phyloP scores from a whole-genome alignment of 2,329 filamentous ascomycete genomes.

The Ophiostoma ips region DNA sequence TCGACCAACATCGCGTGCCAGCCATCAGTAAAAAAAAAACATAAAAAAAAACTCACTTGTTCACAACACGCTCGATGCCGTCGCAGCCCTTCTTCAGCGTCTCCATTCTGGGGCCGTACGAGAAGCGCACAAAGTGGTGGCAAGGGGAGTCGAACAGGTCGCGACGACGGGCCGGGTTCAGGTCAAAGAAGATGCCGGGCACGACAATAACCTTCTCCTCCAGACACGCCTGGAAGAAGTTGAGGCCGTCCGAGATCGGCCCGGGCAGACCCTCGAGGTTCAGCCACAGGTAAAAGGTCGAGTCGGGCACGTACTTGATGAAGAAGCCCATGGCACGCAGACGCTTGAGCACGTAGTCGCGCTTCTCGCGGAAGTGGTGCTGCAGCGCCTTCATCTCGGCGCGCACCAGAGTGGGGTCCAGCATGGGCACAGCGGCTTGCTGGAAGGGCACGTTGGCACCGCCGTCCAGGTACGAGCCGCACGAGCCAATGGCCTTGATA shows the following conservation, averaged over 20 bases:
- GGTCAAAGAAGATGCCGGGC: conserved; percentile 93
- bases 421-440: conserved; percentile 81
- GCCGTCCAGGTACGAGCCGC: conserved; percentile 86
- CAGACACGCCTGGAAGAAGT: conserved; percentile 91
- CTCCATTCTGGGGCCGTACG: conserved; percentile 73
- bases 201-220: conserved; percentile 94
- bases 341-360: conserved; percentile 74
- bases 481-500: conserved; percentile 82
- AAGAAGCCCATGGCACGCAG: conserved; percentile 77
- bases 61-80: conserved; percentile 70
- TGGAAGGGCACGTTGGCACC: conserved; percentile 93
- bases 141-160: conserved; percentile 92
- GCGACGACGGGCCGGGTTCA: conserved; percentile 78
- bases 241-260: conserved; percentile 82
- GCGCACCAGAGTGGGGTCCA: conserved; percentile 70
- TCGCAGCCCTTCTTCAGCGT: conserved; percentile 65
- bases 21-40: not conserved
- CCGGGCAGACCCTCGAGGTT: conserved; percentile 55
- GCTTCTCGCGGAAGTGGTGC: conserved; percentile 77
- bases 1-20: too few relatives aligned
- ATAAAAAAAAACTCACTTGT: conserved; percentile 36
- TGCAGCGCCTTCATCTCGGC: conserved; percentile 84
- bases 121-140: conserved; percentile 79
- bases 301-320: conserved; percentile 72
- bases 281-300: conserved; percentile 83